These are phyloP conservation scores for Candida cerambycidarum DNA, from an alignment of 805 yeast species.

Conservation along the genomic window DNA sequence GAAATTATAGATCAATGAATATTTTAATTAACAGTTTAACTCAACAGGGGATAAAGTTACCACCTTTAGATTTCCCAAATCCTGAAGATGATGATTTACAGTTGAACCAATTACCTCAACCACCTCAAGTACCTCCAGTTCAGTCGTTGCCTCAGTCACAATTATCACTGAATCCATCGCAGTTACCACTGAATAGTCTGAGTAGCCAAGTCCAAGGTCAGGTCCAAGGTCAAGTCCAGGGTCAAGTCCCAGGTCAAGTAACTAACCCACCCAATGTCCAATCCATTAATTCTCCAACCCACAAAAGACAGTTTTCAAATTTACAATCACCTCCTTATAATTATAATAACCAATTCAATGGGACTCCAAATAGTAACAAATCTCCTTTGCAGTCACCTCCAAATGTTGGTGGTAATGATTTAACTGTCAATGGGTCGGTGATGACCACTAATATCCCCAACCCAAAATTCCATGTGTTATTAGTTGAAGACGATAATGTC, in stretches of 20 bases:
- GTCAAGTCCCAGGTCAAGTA: not conserved
- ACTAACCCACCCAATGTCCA: too few species aligned
- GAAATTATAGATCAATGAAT: constrained; percentile 52
- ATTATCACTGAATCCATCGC: too few species aligned
- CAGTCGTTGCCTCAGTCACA: not conserved
- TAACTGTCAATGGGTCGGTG: constrained; percentile 12
- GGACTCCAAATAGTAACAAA: constrained; percentile 6
- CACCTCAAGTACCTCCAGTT: not conserved
- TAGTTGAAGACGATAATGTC: constrained; percentile 80
- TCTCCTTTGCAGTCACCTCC: constrained; percentile 12
- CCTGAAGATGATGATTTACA: constrained; percentile 16
- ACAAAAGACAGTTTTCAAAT: constrained; percentile 8
- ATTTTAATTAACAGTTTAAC: constrained; percentile 48
- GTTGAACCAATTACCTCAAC: not conserved
- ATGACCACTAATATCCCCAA: constrained; percentile 28
- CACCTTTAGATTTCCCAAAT: constrained; percentile 58
- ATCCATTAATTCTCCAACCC: not conserved
- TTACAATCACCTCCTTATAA: constrained; percentile 4
- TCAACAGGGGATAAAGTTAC: constrained; percentile 66
- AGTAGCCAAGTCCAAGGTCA: not conserved
- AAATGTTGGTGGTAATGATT: not conserved
- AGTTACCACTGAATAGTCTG: too few species aligned
- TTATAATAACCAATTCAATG: constrained; percentile 1
- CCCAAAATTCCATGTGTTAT: constrained; percentile 64
- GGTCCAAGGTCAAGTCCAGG: not conserved